Evolutionary conservation across 305 asterid genomes (phyloP), one percentile per base, ranked within the genome.

Genomic region (Fraxinus platypoda): DNA sequence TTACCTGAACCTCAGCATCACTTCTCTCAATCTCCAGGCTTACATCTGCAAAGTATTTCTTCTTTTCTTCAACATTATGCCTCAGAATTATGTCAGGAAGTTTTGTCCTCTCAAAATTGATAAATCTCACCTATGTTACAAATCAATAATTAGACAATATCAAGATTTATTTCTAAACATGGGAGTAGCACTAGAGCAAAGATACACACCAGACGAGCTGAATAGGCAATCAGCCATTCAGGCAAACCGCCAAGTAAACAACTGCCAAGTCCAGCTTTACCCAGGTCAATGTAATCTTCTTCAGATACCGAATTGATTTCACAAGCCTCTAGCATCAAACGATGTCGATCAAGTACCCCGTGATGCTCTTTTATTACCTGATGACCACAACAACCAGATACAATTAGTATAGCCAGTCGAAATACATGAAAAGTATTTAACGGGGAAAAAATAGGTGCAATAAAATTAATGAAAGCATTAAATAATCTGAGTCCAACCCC

Each of bases 211-310:
- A 97, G 86, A 78, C 94, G 94, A 77, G 99, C 99, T 57, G 97
- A 46, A 88, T 95, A 97, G 77, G 97, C 95, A 86, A 97, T 91
- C 84, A 97, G 88, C 99, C 99, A 97, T 83, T 94, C 97, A 49
- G 99, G 98, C 82, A 97, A 83, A 72, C 98, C 98, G 83, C 97
- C 98, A 82, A 97, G 98, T 88, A 97, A 91, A 88, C 99, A 97
- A 86, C 98, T 95, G 74, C 99, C 99, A 75, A 97, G 93, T 80
- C 99, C 99, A 78, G 99, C 99, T 90, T 90, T 92, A 72, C 97
- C 90, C 83, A 97, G 90, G 30, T 94, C 99, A 83, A 94, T 94
- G 82, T 92, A 94, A 87, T 97, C 99, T 86, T 97, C 99, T 85
- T 97, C 98, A 49, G 97, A 91, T 80, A 92, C 97, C 33, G 94